phyloP scores from a whole-genome alignment of 805 yeast species.

The Naumovozyma baii region DNA sequence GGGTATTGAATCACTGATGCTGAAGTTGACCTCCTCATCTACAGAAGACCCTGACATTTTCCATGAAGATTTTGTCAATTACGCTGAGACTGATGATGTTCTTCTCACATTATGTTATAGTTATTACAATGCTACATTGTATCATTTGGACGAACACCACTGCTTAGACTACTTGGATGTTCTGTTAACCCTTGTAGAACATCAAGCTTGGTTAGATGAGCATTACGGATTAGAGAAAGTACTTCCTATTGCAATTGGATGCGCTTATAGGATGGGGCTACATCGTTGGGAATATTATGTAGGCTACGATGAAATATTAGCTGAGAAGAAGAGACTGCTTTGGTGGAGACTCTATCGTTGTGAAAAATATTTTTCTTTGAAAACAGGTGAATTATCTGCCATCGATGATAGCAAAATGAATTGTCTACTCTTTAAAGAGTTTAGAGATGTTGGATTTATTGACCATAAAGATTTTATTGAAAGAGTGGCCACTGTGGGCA shows the following conservation, averaged over 20 bases:
- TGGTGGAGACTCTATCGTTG: conserved; percentile 26
- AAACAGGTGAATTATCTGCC: conserved; percentile 15
- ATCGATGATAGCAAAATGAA: conserved; percentile 17
- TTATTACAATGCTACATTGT: conserved; percentile 20
- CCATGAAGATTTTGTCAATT: conserved; percentile 7
- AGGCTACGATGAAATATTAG: conserved; percentile 21
- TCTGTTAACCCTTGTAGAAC: conserved; percentile 19
- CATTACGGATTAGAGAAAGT: conserved; percentile 20
- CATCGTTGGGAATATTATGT: conserved; percentile 29
- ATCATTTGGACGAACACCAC: conserved; percentile 12
- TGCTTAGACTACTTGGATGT: conserved; percentile 20
- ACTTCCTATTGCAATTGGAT: conserved; percentile 16
- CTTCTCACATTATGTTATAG: conserved; percentile 17
- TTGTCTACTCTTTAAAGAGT: conserved; percentile 20
- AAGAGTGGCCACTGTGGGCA: conserved; percentile 6
- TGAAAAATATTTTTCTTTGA: conserved; percentile 13
- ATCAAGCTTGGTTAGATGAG: conserved; percentile 23
- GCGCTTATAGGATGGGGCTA: conserved; percentile 21
- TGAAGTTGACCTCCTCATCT: conserved; percentile 1
- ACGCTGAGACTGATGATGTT: conserved; percentile 16
- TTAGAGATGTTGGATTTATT: conserved; percentile 18
- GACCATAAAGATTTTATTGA: conserved; percentile 15
- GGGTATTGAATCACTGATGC: conserved; percentile 10
- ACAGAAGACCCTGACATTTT: background rate
- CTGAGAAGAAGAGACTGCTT: conserved; percentile 21